Conservation (phyloP, 2,329 filamentous ascomycete genomes). For the Fusarium sp. region DNA sequence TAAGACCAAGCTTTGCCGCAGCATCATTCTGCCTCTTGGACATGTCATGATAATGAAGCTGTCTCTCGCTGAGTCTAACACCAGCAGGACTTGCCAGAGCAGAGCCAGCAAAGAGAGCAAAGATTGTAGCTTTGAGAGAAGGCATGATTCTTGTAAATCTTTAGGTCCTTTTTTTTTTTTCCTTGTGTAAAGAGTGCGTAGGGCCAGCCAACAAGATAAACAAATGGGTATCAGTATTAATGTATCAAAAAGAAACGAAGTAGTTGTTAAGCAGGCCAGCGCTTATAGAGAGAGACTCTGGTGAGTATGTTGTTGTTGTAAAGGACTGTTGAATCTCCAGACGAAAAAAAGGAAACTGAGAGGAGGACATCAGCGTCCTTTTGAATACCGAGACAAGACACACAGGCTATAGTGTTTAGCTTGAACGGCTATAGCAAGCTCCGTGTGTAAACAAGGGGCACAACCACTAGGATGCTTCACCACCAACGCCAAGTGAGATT, state of each 20-base stretch:
- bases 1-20: conserved; percentile 60
- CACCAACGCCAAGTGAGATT: conserved; percentile 30
- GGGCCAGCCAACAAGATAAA: conserved; percentile 40
- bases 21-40: conserved; percentile 64
- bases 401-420: not conserved
- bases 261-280: conserved; percentile 37
- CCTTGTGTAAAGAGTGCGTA: conserved; percentile 11
- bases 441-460: conserved; percentile 23
- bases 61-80: conserved; percentile 57
- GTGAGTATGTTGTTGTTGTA: not conserved
- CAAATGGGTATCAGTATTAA: not conserved
- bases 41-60: conserved; percentile 60
- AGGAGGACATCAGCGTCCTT: not conserved
- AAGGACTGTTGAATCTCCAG: conserved; percentile 28
- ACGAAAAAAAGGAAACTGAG: not conserved
- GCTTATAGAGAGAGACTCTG: conserved; percentile 32
- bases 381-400: not conserved
- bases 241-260: not conserved
- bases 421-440: conserved; percentile 26
- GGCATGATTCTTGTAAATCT: conserved; percentile 47
- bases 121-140: conserved; percentile 54
- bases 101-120: conserved; percentile 59
- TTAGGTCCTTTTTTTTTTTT: conserved; percentile 29
- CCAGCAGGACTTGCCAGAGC: conserved; percentile 61
- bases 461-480: conserved; percentile 10